A percentile compares a stretch with the other conserved stretches of the same genome.
Conservation (phyloP, 805 yeast species). For the Pichia californica region DNA sequence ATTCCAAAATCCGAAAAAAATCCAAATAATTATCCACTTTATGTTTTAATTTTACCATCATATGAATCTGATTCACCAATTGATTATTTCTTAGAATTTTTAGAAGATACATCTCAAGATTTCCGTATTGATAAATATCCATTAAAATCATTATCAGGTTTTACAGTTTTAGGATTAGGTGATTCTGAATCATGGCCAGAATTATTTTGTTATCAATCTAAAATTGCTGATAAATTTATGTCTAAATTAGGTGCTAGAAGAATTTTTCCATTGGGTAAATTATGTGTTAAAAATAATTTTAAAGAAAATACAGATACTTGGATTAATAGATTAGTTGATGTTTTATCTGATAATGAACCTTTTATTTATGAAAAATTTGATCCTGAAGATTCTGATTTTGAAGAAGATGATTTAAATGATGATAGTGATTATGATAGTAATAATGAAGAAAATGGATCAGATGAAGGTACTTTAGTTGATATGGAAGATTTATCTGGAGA, state of each 20-base stretch:
- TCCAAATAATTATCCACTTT: constrained; percentile 30
- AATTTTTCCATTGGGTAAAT: constrained; percentile 73
- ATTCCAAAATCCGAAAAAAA: constrained; percentile 39
- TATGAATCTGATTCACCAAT: constrained; percentile 91
- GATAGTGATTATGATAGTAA: constrained; percentile 11
- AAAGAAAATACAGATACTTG: constrained; percentile 52
- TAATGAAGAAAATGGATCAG: constrained; percentile 22
- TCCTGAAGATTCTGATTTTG: constrained; percentile 12
- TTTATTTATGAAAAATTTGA: constrained; percentile 45
- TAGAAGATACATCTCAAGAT: constrained; percentile 76
- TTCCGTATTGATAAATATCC: constrained; percentile 84
- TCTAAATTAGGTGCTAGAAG: constrained; percentile 84
- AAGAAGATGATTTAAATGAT: constrained; percentile 13
- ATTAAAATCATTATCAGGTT: constrained; percentile 61
- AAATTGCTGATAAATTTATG: constrained; percentile 62
- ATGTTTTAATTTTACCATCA: constrained; percentile 76
- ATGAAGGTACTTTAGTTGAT: constrained; percentile 53
- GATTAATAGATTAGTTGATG: constrained; percentile 52
- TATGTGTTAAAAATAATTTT: constrained; percentile 71
- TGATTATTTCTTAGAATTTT: constrained; percentile 76
- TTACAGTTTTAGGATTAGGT: constrained; percentile 81
- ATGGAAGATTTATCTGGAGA: constrained; percentile 54
- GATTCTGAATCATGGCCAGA: constrained; percentile 78
- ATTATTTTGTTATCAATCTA: constrained; percentile 81
- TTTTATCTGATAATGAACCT: constrained; percentile 68